Conservation (phyloP, 768 basidiomycete species). For the Chalciporus sphaerocephalus region DNA sequence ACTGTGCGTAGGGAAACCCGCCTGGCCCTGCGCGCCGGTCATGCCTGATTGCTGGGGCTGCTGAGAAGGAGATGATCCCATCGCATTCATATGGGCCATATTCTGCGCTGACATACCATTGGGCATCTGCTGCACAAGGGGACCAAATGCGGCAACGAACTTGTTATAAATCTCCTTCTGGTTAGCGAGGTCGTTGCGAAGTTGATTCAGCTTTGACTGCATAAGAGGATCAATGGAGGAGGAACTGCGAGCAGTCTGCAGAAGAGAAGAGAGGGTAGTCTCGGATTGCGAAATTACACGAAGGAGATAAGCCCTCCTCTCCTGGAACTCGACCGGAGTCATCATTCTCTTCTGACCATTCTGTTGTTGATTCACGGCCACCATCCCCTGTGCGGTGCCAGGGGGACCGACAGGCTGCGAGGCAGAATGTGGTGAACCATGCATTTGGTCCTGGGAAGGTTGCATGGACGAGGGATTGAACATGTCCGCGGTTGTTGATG, state of each 20-base stretch:
- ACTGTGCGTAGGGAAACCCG: constrained; percentile 18
- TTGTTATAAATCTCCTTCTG: constrained; percentile 40
- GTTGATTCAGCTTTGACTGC: constrained; percentile 15
- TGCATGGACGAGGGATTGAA: constrained; percentile 46
- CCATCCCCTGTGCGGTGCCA: constrained; percentile 22
- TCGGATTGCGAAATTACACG: constrained; percentile 13
- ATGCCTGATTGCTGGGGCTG: constrained; percentile 12
- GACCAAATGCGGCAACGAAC: constrained; percentile 31
- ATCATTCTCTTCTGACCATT: constrained; percentile 24
- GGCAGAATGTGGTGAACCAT: constrained; percentile 43
- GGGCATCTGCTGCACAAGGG: constrained; percentile 23
- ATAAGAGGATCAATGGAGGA: constrained; percentile 16
- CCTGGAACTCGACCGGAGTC: constrained; percentile 22
- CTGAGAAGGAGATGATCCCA: constrained; percentile 17
- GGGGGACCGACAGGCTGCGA: constrained; percentile 21
- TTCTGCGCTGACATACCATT: constrained; percentile 22
- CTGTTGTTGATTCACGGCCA: constrained; percentile 17
- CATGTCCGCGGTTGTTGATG: constrained; percentile 39
- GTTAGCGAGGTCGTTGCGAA: constrained; percentile 19
- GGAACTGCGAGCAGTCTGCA: constrained; percentile 11
- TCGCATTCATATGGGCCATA: constrained; percentile 29
- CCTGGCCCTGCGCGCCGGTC: constrained; percentile 18
- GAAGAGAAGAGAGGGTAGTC: constrained; percentile 1
- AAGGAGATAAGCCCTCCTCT: constrained; percentile 16
- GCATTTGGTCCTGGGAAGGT: constrained; percentile 40